Evolutionary conservation across 2,329 filamentous ascomycete genomes (phyloP).

Genomic region (Pyricularia sp.): DNA sequence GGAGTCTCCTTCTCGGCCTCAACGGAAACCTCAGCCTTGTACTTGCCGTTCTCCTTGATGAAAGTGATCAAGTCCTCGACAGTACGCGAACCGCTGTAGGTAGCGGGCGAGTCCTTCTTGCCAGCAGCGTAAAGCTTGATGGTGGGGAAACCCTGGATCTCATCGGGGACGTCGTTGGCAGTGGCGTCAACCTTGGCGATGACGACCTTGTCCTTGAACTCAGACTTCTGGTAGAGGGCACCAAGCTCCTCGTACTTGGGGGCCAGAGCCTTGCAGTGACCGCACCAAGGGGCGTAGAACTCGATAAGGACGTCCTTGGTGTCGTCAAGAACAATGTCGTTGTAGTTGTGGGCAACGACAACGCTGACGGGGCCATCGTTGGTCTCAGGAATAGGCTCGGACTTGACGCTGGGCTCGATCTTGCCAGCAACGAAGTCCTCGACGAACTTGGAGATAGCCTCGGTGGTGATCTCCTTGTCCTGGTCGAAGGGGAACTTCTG

Average conservation of each 20-base stretch:
- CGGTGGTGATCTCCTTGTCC: conserved; percentile 64
- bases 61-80: conserved; percentile 88
- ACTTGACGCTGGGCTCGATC: conserved; percentile 95
- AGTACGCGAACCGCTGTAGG: conserved; percentile 81
- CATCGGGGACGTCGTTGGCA: conserved; percentile 89
- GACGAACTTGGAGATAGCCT: conserved; percentile 70
- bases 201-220: conserved; percentile 74
- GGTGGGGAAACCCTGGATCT: conserved; percentile 96
- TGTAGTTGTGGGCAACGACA: conserved; percentile 89
- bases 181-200: conserved; percentile 98
- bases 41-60: conserved; percentile 89
- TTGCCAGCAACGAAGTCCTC: conserved; percentile 79
- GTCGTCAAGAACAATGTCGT: conserved; percentile 83
- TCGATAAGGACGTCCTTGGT: conserved; percentile 95
- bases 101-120: conserved; percentile 73
- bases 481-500: conserved; percentile 94
- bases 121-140: conserved; percentile 97
- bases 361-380: conserved; percentile 84
- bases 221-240: conserved; percentile 63
- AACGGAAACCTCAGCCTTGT: conserved; percentile 62
- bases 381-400: conserved; percentile 87
- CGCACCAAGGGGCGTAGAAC: conserved; percentile 99
- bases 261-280: conserved; percentile 97
- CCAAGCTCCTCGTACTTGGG: conserved; percentile 95
- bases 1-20: conserved; percentile 44